Percentiles rank a stretch among this genome's conserved stretches.
Conservation (phyloP, 169 alveolate species). For the Babesia bovis region DNA sequence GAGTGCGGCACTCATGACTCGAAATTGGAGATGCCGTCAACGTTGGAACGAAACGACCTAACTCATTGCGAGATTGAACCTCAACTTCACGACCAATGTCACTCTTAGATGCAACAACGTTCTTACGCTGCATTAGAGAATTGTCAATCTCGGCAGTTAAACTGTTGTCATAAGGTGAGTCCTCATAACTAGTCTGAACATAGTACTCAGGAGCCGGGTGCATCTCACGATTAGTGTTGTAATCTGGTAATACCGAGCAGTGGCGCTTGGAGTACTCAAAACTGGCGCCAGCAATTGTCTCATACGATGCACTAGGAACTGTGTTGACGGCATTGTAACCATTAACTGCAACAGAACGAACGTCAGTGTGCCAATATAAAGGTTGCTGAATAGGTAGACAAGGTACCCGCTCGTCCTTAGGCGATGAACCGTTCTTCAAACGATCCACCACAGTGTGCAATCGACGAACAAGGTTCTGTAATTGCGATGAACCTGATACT, state of each 20-base stretch:
- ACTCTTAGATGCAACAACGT: background rate
- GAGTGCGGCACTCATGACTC: background rate
- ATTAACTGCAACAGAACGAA: background rate
- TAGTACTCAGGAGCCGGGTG: conserved; percentile 13
- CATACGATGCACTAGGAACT: background rate
- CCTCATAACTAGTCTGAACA: conserved; percentile 44
- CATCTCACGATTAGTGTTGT: conserved; percentile 2
- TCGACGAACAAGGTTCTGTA: conserved; percentile 34
- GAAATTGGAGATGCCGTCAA: conserved; percentile 1
- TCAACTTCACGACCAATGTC: conserved; percentile 1
- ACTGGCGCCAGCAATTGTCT: background rate
- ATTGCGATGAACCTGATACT: conserved; percentile 44
- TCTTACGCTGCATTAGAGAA: background rate
- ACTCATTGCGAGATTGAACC: conserved; percentile 24
- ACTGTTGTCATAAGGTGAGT: conserved; percentile 30
- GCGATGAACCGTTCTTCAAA: background rate
- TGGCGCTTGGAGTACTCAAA: conserved; percentile 6
- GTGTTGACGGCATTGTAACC: too few species aligned
- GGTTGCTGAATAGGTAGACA: background rate
- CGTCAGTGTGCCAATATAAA: background rate
- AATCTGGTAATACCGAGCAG: background rate
- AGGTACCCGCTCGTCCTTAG: background rate
- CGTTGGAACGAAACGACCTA: conserved; percentile 14
- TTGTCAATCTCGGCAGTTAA: background rate
- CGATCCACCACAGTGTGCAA: conserved; percentile 42